phyloP scores from a whole-genome alignment of 73 alveolate species.

The Paramecium bursaria region DNA sequence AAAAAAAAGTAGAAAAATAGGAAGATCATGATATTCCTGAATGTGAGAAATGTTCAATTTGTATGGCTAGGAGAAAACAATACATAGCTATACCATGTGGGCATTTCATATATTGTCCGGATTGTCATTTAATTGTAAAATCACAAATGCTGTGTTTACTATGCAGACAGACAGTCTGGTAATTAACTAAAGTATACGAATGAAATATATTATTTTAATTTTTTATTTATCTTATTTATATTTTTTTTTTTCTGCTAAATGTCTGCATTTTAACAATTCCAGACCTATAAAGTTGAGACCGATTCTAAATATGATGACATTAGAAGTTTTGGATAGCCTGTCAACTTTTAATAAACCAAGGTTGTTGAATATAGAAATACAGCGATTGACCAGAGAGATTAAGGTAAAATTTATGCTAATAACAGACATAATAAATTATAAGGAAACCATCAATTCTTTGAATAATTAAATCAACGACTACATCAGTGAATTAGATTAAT shows the following conservation, averaged over 20 bases:
- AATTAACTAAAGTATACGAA: slow-evolving; percentile 14
- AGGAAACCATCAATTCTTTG: slow-evolving; percentile 28
- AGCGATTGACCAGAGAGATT: slow-evolving; percentile 28
- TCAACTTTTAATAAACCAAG: no score
- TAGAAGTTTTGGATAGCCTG: no score
- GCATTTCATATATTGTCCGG: slow-evolving; percentile 28
- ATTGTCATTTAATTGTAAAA: not conserved
- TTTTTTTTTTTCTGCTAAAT: no score
- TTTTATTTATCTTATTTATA: no score
- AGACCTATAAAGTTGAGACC: no score
- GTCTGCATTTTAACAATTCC: no score
- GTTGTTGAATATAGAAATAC: no score
- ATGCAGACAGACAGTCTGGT: slow-evolving; percentile 1
- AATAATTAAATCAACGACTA: slow-evolving; percentile 46
- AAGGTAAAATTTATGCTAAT: slow-evolving; percentile 37
- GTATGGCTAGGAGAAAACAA: slow-evolving; percentile 20
- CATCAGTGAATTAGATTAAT: slow-evolving; percentile 14
- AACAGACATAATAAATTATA: slow-evolving; percentile 15
- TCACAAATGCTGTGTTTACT: not conserved
- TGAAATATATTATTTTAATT: no score
- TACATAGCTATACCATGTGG: slow-evolving; percentile 55
- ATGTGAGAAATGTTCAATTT: slow-evolving; percentile 35
- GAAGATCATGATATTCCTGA: not conserved
- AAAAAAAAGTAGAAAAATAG: slow-evolving; percentile 59
- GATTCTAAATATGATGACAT: no score